Conservation (phyloP, 768 basidiomycete genomes). For the Gloeostereum incarnatum region DNA sequence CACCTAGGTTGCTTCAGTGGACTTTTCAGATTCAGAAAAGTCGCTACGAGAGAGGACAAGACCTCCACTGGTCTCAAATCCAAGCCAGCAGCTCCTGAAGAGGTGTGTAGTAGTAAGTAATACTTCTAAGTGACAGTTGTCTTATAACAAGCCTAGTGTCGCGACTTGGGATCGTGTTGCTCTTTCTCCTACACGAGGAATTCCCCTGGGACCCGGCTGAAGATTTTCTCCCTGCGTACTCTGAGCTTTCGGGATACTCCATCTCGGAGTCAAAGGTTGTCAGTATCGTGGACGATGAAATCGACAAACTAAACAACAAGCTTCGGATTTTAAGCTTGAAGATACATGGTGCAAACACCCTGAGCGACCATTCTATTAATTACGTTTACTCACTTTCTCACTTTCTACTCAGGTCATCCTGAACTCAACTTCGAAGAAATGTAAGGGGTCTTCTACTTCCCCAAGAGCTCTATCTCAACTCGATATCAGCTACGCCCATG, state of each 20-base stretch:
- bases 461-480: slow-evolving; percentile 4
- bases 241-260: neutral
- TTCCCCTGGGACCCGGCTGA: too few species aligned
- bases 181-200: too few species aligned
- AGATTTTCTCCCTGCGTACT: slow-evolving; percentile 5
- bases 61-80: too few species aligned
- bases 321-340: slow-evolving; percentile 59
- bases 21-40: too few species aligned
- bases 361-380: neutral
- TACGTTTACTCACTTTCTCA: slow-evolving; percentile 2
- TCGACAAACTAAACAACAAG: slow-evolving; percentile 41
- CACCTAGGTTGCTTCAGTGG: too few species aligned
- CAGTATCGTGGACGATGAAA: slow-evolving; percentile 38
- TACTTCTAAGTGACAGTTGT: too few species aligned
- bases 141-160: too few species aligned
- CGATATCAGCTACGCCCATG: slow-evolving; percentile 56
- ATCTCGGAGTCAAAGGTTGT: slow-evolving; percentile 25
- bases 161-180: too few species aligned
- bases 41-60: too few species aligned
- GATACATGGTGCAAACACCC: slow-evolving; percentile 51
- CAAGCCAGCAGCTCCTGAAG: too few species aligned
- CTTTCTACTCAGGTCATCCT: slow-evolving; percentile 40
- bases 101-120: too few species aligned
- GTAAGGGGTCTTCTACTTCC: slow-evolving; percentile 23
- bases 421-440: slow-evolving; percentile 59